phyloP scores from a whole-genome alignment of 192 early-diverging fungal genomes.

The Neocallimastix lanati region DNA sequence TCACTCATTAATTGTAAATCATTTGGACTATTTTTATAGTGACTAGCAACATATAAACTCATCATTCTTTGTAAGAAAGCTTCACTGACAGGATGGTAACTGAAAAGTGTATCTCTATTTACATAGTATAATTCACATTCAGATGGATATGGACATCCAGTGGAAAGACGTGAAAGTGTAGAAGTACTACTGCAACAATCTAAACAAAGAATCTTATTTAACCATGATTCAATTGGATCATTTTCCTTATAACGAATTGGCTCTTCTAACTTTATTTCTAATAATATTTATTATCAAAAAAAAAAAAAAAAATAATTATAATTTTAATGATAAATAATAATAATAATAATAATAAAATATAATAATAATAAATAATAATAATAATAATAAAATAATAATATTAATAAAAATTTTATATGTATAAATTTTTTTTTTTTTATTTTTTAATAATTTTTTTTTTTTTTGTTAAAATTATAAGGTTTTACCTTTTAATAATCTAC shows the following conservation, averaged over 20 bases:
- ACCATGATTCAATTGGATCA: constrained; percentile 86
- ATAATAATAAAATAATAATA: too few species aligned
- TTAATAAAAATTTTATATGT: too few species aligned
- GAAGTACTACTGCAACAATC: constrained; percentile 35
- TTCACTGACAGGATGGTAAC: constrained; percentile 90
- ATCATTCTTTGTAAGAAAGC: constrained; percentile 96
- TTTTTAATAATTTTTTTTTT: too few species aligned
- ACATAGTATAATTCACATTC: constrained; percentile 92
- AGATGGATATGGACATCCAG: constrained; percentile 78
- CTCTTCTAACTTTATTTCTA: constrained; percentile 77
- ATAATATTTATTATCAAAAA: too few species aligned
- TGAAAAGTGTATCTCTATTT: constrained; percentile 94
- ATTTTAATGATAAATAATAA: too few species aligned
- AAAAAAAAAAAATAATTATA: too few species aligned
- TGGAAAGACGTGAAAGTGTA: constrained; percentile 5
- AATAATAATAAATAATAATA: too few species aligned
- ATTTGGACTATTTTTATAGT: constrained; percentile 99
- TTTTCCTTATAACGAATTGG: constrained; percentile 80
- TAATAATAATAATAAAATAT: too few species aligned
- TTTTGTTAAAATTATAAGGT: too few species aligned
- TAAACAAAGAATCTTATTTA: constrained; percentile 85
- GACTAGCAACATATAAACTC: constrained; percentile 89
- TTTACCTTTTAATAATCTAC: constrained; percentile 40
- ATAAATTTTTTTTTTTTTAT: too few species aligned
- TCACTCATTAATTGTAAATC: constrained; percentile 95